Percentiles rank a stretch among this genome's conserved stretches.
Conservation (phyloP, 1,284 basidiomycete species). For the Puccinia triticina region DNA sequence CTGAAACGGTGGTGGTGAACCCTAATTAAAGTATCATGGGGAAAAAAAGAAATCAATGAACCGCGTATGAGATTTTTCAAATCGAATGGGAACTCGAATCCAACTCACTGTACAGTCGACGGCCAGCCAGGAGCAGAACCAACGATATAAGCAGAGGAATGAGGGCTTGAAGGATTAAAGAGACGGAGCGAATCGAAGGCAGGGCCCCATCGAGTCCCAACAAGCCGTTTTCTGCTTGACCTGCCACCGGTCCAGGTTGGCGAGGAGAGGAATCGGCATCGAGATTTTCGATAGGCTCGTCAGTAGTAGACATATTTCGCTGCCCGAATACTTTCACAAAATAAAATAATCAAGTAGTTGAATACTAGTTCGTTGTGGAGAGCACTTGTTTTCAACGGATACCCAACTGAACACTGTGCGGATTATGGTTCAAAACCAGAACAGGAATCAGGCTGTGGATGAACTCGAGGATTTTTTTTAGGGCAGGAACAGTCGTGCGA, state of each 20-base stretch:
- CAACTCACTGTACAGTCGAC: constrained; percentile 30
- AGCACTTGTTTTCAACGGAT: background rate
- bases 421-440: background rate
- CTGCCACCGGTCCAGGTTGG: background rate
- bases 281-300: background rate
- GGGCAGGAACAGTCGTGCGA: background rate
- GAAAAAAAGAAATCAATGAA: background rate
- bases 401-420: background rate
- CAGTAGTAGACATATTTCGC: background rate
- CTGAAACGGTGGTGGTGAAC: constrained; percentile 32
- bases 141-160: constrained; percentile 18
- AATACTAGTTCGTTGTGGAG: background rate
- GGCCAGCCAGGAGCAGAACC: constrained; percentile 9
- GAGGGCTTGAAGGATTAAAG: constrained; percentile 26
- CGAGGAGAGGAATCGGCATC: background rate
- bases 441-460: background rate
- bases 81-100: background rate
- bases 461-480: background rate
- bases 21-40: constrained; percentile 1
- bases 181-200: constrained; percentile 5
- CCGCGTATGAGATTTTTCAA: background rate
- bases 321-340: no score
- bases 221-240: background rate
- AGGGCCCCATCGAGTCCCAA: constrained; percentile 20
- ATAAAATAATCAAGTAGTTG: background rate